These are phyloP conservation scores for Xylariomycetidae sp. DNA, from an alignment of 2,329 filamentous ascomycete genomes.

Conservation along the genomic window DNA sequence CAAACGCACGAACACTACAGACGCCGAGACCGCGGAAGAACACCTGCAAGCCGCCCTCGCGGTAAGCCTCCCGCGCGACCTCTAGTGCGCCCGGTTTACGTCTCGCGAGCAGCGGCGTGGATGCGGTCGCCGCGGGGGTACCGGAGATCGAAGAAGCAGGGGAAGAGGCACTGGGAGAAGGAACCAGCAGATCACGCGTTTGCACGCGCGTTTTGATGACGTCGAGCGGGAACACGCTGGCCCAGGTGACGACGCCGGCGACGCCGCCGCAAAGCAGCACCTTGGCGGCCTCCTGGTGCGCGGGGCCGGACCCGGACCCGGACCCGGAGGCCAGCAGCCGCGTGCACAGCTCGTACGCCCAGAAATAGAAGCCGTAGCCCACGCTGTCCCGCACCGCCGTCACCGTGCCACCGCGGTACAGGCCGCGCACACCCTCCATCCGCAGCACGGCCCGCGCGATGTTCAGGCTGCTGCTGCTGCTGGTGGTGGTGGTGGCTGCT, in stretches of 20 bases:
- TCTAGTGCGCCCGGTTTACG: constrained; percentile 44
- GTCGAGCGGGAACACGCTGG: constrained; percentile 83
- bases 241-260: constrained; percentile 84
- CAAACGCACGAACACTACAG: constrained; percentile 79
- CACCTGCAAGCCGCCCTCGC: constrained; percentile 50
- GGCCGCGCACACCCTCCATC: constrained; percentile 54
- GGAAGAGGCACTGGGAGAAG: too few species aligned
- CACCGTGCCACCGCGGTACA: constrained; percentile 76
- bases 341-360: constrained; percentile 77
- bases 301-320: constrained; percentile 1
- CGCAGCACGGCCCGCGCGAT: constrained; percentile 58
- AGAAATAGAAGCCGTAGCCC: constrained; percentile 98
- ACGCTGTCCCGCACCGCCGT: constrained; percentile 80
- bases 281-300: constrained; percentile 46
- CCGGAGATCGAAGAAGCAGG: not conserved
- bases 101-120: constrained; percentile 1
- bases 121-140: constrained; percentile 4
- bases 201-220: constrained; percentile 92
- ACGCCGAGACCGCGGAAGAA: constrained; percentile 73
- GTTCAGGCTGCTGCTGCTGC: constrained; percentile 48
- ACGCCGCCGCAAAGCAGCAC: constrained; percentile 79
- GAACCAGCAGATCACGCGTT: constrained; percentile 46
- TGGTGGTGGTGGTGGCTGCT: constrained; percentile 17
- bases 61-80: constrained; percentile 62
- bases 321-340: constrained; percentile 40